Conservation (phyloP, 2,329 filamentous ascomycete species). For the Colletotrichum lupini region DNA sequence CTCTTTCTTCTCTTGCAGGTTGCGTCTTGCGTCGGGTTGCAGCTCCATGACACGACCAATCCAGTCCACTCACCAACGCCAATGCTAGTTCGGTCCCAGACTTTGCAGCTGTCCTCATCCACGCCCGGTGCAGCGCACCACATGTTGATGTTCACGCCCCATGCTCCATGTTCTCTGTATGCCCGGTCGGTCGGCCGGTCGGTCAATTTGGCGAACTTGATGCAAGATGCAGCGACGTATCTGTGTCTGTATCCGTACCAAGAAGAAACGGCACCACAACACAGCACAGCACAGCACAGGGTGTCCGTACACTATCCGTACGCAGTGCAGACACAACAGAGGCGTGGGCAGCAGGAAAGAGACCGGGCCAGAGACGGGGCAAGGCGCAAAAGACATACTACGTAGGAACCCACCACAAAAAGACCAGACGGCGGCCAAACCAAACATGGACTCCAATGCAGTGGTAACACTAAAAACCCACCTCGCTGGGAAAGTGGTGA, state of each 20-base stretch:
- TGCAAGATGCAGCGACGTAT: background rate
- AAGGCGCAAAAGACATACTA: background rate
- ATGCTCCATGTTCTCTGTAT: background rate
- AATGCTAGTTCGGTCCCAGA: background rate
- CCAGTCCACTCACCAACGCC: slow-evolving; percentile 7
- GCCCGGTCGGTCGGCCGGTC: background rate
- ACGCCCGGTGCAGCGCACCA: background rate
- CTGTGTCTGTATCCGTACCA: background rate
- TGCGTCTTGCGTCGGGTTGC: slow-evolving; percentile 7
- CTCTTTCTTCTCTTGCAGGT: background rate
- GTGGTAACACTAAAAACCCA: slow-evolving; percentile 34
- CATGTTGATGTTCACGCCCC: background rate
- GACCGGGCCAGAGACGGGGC: background rate
- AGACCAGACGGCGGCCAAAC: slow-evolving; percentile 15
- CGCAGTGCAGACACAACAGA: background rate
- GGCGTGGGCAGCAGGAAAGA: background rate
- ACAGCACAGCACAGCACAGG: background rate
- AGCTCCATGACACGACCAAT: slow-evolving; percentile 7
- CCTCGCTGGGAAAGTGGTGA: slow-evolving; percentile 26
- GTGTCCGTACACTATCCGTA: background rate
- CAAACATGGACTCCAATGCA: slow-evolving; percentile 30
- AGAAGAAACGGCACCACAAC: background rate
- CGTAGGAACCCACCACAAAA: background rate
- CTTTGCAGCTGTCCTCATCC: background rate
- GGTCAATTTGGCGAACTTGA: background rate